Conservation (phyloP, 23 red algal genomes). For the Gracilaria gracilis region DNA sequence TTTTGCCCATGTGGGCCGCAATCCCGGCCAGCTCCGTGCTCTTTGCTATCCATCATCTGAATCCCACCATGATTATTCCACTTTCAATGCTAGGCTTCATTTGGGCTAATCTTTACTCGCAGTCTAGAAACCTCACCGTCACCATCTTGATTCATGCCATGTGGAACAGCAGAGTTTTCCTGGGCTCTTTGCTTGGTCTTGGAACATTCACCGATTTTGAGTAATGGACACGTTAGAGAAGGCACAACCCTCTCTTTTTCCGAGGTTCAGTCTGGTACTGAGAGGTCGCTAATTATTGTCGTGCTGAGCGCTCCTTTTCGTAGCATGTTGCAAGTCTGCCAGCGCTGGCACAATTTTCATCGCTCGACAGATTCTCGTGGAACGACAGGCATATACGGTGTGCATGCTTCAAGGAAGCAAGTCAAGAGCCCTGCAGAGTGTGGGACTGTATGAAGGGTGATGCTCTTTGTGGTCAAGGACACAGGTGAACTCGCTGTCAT, state of each 20-base stretch:
- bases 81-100: constrained; percentile 92
- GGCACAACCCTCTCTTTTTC: not conserved
- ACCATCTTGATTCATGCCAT: constrained; percentile 97
- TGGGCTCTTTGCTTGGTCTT: constrained; percentile 79
- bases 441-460: not conserved
- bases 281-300: not conserved
- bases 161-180: constrained; percentile 96
- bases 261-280: not conserved
- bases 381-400: not conserved
- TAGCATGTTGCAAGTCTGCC: not conserved
- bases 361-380: not conserved
- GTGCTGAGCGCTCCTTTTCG: not conserved
- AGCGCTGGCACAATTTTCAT: not conserved
- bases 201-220: constrained; percentile 81
- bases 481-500: not conserved
- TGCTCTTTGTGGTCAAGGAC: not conserved
- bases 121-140: constrained; percentile 84
- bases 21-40: constrained; percentile 96
- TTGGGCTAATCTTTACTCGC: constrained; percentile 92
- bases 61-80: constrained; percentile 89
- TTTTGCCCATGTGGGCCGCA: constrained; percentile 92
- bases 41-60: constrained; percentile 98
- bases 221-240: constrained; percentile 17
- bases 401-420: not conserved
- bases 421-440: not conserved